These are phyloP conservation scores for Picea glauca DNA, from an alignment of 75 land plant genomes.

Conservation along the genomic window DNA sequence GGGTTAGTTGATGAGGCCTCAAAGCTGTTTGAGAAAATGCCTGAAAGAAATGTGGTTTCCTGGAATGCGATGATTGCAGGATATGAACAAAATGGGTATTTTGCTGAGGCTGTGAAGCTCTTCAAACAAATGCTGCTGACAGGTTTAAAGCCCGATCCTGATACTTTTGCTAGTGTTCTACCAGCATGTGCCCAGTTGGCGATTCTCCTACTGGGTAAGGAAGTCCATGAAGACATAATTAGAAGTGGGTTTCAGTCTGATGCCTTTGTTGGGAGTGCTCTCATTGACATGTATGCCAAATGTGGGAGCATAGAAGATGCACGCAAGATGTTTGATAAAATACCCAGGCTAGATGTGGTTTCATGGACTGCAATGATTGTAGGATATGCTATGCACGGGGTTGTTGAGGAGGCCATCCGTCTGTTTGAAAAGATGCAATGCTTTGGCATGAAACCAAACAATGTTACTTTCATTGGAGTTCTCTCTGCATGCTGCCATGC, in stretches of 20 bases:
- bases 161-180: constrained; percentile 43
- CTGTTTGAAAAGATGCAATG: constrained; percentile 21
- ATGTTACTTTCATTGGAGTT: constrained; percentile 23
- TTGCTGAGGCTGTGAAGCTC: constrained; percentile 29
- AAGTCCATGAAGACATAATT: constrained; percentile 48
- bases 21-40: no score
- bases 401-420: neutral
- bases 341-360: constrained; percentile 15
- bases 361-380: constrained; percentile 21
- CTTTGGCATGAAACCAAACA: constrained; percentile 31
- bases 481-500: constrained; percentile 28
- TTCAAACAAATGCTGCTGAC: constrained; percentile 44
- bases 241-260: constrained; percentile 38
- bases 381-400: constrained; percentile 22
- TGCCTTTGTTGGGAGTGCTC: constrained; percentile 27
- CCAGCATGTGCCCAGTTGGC: constrained; percentile 58
- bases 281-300: constrained; percentile 28
- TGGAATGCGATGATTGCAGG: neutral
- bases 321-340: constrained; percentile 21
- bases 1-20: neutral
- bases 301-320: constrained; percentile 27
- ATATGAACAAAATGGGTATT: constrained; percentile 43
- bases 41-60: no score
- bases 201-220: constrained; percentile 47
- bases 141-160: constrained; percentile 27